These are phyloP conservation scores for Fusarium transvaalense DNA, from an alignment of 2,329 filamentous ascomycete species.

Conservation along the genomic window DNA sequence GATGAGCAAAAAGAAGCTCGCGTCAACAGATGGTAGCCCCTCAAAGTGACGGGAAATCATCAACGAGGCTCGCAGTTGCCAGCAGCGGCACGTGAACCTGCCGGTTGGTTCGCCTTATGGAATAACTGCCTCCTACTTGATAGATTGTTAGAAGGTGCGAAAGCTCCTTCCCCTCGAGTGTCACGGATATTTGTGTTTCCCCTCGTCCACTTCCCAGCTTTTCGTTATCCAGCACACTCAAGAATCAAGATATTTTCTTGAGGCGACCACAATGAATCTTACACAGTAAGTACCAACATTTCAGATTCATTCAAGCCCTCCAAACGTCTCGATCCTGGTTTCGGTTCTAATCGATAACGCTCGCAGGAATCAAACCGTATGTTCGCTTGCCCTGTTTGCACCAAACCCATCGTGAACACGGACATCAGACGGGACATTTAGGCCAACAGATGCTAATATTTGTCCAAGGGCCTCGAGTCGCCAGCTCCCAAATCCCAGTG, in stretches of 20 bases:
- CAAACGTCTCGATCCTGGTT: not conserved
- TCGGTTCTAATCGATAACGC: not conserved
- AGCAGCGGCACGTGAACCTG: constrained; percentile 35
- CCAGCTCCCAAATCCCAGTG: constrained; percentile 38
- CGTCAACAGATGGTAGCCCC: not conserved
- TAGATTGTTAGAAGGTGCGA: not conserved
- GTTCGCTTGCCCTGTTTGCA: not conserved
- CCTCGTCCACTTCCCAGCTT: not conserved
- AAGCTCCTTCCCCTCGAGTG: not conserved
- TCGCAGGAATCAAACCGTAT: constrained; percentile 28
- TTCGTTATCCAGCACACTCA: not conserved
- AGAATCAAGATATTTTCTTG: not conserved
- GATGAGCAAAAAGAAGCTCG: constrained; percentile 1
- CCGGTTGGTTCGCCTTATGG: constrained; percentile 19
- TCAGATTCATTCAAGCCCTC: not conserved
- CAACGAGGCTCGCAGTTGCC: constrained; percentile 14
- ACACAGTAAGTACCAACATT: constrained; percentile 18
- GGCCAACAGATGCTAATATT: constrained; percentile 9
- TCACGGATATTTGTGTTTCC: not conserved
- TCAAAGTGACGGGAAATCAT: not conserved
- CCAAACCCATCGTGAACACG: too few species aligned
- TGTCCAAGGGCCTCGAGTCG: constrained; percentile 11
- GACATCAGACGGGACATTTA: not conserved
- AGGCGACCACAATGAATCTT: constrained; percentile 18
- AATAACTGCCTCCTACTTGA: not conserved